A percentile compares a stretch with the other conserved stretches of the same genome.
These are phyloP conservation scores for Thelonectria blattea DNA, from an alignment of 2,329 filamentous ascomycete species.

Conservation along the genomic window DNA sequence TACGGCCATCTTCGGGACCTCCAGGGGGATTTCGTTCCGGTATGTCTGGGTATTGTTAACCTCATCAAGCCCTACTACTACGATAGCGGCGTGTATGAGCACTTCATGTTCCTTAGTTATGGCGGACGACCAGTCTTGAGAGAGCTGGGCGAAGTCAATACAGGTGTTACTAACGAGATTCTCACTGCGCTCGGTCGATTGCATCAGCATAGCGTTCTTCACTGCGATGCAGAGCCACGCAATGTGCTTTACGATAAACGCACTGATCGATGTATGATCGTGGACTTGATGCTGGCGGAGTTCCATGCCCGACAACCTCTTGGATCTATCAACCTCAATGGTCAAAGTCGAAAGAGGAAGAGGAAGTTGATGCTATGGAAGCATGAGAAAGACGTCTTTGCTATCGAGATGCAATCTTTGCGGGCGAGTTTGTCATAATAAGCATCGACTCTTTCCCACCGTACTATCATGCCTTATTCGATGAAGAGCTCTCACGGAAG, in stretches of 20 bases:
- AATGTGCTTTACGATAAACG: constrained; percentile 42
- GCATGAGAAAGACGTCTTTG: too few species aligned
- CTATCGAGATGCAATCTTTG: too few species aligned
- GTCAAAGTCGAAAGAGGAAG: too few species aligned
- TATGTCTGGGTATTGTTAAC: constrained; percentile 43
- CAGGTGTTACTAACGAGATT: constrained; percentile 9
- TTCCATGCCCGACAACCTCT: constrained; percentile 3
- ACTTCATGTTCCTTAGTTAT: constrained; percentile 46
- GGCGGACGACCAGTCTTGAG: constrained; percentile 20
- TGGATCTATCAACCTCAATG: neutral
- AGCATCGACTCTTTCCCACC: too few species aligned
- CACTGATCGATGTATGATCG: constrained; percentile 37
- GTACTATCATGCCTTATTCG: too few species aligned
- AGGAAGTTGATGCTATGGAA: too few species aligned
- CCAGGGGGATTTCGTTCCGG: constrained; percentile 43
- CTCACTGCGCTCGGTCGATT: constrained; percentile 16
- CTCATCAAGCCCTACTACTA: constrained; percentile 41
- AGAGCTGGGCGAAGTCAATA: neutral
- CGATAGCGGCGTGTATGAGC: constrained; percentile 37
- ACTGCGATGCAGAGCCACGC: constrained; percentile 36
- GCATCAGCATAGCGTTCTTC: constrained; percentile 33
- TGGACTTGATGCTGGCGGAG: constrained; percentile 1
- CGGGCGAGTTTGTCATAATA: too few species aligned
- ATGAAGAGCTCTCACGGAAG: too few species aligned
- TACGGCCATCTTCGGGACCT: constrained; percentile 40